Conservation (phyloP, 139 green algal genomes). For the Closterium sp. region DNA sequence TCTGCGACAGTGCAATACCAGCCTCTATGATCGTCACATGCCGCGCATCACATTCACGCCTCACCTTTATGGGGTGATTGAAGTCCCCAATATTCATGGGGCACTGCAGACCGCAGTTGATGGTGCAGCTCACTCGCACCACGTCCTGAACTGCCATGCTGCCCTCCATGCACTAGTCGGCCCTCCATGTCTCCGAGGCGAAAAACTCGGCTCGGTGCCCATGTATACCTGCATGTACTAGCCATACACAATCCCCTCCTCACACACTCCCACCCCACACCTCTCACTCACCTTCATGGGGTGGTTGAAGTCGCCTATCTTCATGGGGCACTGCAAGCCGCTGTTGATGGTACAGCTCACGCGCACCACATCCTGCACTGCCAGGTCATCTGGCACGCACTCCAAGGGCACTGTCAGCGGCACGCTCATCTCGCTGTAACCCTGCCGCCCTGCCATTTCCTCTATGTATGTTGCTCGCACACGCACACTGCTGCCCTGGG, state of each 20-base stretch:
- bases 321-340: background rate
- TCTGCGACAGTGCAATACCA: too few relatives aligned
- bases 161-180: too few relatives aligned
- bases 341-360: constrained; percentile 1
- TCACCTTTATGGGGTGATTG: too few relatives aligned
- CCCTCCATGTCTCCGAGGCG: too few relatives aligned
- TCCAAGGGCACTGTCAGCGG: background rate
- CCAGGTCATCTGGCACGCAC: background rate
- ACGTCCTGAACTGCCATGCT: too few relatives aligned
- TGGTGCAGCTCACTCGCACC: too few relatives aligned
- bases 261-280: background rate
- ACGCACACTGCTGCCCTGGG: background rate
- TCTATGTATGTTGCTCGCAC: background rate
- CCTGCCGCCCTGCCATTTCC: background rate
- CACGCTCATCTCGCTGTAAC: background rate
- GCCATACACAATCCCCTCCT: background rate
- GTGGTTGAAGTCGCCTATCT: background rate
- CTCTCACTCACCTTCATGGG: background rate
- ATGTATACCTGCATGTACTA: too few relatives aligned
- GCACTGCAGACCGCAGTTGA: too few relatives aligned
- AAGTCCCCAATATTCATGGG: too few relatives aligned
- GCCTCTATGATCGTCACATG: too few relatives aligned
- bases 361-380: background rate
- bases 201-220: too few relatives aligned
- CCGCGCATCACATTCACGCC: too few relatives aligned